Base-by-base conservation (phyloP, 441 rosid genomes). In the Metrosideros polymorpha region DNA sequence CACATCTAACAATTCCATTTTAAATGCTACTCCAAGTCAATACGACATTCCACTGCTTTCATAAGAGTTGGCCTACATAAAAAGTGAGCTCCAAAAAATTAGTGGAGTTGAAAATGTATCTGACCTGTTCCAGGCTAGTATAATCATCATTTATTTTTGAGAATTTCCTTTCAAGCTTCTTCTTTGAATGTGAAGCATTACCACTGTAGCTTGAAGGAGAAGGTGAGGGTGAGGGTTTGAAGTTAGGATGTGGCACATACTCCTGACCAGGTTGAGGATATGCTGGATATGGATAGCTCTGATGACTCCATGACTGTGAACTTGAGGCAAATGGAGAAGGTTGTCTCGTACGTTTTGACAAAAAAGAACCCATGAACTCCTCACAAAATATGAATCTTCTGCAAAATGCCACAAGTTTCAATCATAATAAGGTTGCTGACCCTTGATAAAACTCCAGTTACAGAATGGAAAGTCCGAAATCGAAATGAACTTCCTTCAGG, bases 91-190 rank as follows among this genome's bases (percentile, higher is more conserved):
- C 14, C 7, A 51, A 29, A 52, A 50, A 49, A 27, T 42, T 10
- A 71, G 29, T 15, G 27, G 45, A 75, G 39, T 24, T 32, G 55
- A 52, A 54, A 71, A 39, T 39, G 53, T 27, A 47, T 55, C 32
- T 2, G 35, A 96, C 99, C 98, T 97, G 98, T 63, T 93, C 98
- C 32, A 97, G 91, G 91, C 92, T 93, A 61, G 88, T 90, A 88
- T 94, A 97, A 79, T 94, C 82, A 91, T 97, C 99, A 88, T 92
- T 92, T 88, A 97, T 96, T 89, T 93, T 92, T 12, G 98, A 94
- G 86, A 90, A 96, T 90, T 95, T 96, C 89, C 96, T 92, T 90
- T 94, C 96, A 87, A 97, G 89, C 88, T 86, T 92, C 94, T 89
- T 92, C 39, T 84, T 87, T 25, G 93, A 85, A 57, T 91, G 87